A percentile compares a stretch with the other conserved stretches of the same genome.
Conservation (phyloP, 1,139 yeast species). For the Meyerozyma carpophila region DNA sequence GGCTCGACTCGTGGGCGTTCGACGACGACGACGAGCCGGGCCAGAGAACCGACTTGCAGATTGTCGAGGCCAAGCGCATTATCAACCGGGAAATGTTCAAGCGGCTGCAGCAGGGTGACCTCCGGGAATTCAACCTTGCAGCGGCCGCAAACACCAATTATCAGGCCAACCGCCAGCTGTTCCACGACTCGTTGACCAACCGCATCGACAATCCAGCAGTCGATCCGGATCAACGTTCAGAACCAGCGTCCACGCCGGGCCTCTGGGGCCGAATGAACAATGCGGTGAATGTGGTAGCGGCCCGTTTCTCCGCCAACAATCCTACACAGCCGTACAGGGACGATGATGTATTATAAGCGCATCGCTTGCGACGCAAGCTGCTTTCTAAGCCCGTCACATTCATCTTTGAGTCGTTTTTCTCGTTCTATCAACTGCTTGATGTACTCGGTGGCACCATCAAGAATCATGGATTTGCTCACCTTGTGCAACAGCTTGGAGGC, state of each 20-base stretch:
- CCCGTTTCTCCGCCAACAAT: not conserved
- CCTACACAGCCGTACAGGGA: not conserved
- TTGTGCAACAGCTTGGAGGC: constrained; percentile 44
- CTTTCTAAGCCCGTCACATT: constrained; percentile 16
- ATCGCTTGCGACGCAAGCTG: not conserved
- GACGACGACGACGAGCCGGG: constrained; percentile 33
- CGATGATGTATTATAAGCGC: not conserved
- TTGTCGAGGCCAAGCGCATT: constrained; percentile 41
- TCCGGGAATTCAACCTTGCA: constrained; percentile 25
- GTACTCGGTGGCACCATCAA: constrained; percentile 63
- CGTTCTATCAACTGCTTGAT: constrained; percentile 45
- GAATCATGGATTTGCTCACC: constrained; percentile 58
- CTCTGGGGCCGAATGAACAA: not conserved
- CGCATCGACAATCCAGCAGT: constrained; percentile 8
- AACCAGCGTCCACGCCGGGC: not conserved
- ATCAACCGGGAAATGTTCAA: constrained; percentile 30
- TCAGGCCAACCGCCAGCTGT: constrained; percentile 23
- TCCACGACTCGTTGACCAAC: constrained; percentile 18
- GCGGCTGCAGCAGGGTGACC: constrained; percentile 15
- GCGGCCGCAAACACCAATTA: constrained; percentile 29
- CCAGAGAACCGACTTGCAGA: constrained; percentile 22
- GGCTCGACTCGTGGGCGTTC: constrained; percentile 39
- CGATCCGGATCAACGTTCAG: not conserved
- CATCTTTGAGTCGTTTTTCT: constrained; percentile 28
- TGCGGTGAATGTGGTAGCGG: not conserved